Conservation (phyloP, 2,329 filamentous ascomycete genomes). For the Arthrobotrys pseudoclavata region DNA sequence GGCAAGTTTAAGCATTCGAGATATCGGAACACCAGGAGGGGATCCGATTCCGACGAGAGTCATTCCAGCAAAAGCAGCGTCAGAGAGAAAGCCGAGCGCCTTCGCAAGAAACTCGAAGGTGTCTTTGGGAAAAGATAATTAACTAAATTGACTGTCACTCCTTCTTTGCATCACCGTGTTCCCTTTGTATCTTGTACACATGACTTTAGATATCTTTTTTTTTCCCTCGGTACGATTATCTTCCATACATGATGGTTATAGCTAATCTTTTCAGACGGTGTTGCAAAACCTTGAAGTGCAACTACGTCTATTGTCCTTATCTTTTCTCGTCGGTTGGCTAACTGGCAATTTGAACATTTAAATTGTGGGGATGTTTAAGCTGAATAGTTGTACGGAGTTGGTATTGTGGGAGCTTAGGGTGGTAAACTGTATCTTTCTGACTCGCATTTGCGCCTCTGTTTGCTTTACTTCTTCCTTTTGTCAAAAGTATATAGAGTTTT, state of each 20-base stretch:
- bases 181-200: constrained; percentile 5
- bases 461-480: constrained; percentile 13
- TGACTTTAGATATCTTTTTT: background rate
- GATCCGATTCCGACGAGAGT: constrained; percentile 52
- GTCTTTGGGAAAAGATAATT: constrained; percentile 42
- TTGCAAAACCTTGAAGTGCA: background rate
- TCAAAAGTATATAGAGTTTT: constrained; percentile 16
- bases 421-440: constrained; percentile 18
- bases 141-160: background rate
- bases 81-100: constrained; percentile 49
- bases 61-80: constrained; percentile 50
- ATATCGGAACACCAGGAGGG: constrained; percentile 32
- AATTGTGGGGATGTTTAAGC: background rate
- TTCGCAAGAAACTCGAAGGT: constrained; percentile 42
- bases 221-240: background rate
- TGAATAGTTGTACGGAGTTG: constrained; percentile 9
- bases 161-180: background rate
- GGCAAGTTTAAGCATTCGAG: constrained; percentile 41
- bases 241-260: background rate
- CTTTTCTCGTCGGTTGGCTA: background rate
- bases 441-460: constrained; percentile 34
- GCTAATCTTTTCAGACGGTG: background rate
- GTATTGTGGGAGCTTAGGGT: background rate
- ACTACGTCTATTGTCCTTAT: background rate
- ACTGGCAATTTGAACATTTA: background rate